Conservation (phyloP, 2,329 filamentous ascomycete species). For the Polytolypa hystricis region DNA sequence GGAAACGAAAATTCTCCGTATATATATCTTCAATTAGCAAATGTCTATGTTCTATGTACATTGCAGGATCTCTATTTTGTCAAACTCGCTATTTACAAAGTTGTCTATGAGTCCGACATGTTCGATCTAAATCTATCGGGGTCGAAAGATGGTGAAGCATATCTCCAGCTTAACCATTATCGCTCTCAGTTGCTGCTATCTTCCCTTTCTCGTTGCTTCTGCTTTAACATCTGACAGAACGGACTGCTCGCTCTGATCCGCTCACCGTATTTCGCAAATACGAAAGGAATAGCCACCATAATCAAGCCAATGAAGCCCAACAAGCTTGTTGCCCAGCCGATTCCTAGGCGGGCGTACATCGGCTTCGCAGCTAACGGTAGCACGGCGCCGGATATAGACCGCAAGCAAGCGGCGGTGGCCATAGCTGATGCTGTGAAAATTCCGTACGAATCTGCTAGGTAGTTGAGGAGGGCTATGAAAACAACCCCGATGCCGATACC, state of each 20-base stretch:
- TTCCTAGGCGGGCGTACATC: slow-evolving; percentile 52
- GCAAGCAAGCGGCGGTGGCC: slow-evolving; percentile 41
- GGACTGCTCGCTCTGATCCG: slow-evolving; percentile 28
- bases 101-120: too few species aligned
- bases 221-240: slow-evolving; percentile 27
- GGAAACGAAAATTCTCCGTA: too few species aligned
- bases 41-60: too few species aligned
- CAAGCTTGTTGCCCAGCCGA: slow-evolving; percentile 50
- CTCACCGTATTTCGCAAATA: slow-evolving; percentile 30
- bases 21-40: too few species aligned
- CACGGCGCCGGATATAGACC: slow-evolving; percentile 43
- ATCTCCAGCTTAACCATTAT: too few species aligned
- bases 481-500: slow-evolving; percentile 50
- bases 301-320: slow-evolving; percentile 42
- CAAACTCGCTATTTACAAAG: too few species aligned
- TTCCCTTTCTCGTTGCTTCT: slow-evolving; percentile 2
- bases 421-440: slow-evolving; percentile 44
- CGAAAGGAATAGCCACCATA: slow-evolving; percentile 33
- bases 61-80: too few species aligned
- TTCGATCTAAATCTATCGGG: neutral
- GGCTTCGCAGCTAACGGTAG: slow-evolving; percentile 39
- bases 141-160: neutral
- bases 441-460: slow-evolving; percentile 55
- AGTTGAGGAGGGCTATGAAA: slow-evolving; percentile 56
- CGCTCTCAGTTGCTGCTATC: neutral